Evolutionary conservation across 225 moss, liverwort and hornwort genomes (phyloP).

Genomic region (Polytrichum commune): DNA sequence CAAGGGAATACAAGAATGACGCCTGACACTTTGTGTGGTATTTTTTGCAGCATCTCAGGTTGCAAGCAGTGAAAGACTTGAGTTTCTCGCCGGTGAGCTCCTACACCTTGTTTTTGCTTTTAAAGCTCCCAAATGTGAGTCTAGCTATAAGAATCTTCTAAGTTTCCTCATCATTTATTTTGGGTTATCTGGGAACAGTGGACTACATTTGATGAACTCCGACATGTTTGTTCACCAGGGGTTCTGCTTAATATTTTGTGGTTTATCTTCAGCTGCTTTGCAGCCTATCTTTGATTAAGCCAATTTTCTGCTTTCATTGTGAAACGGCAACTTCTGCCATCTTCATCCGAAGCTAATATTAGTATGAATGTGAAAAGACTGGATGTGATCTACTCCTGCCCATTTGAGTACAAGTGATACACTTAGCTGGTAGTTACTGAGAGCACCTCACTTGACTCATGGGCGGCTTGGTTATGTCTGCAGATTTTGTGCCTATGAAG

Average conservation of each 20-base stretch:
- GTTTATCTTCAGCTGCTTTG: background rate
- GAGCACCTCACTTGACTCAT: background rate
- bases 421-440: background rate
- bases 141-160: no score
- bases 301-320: background rate
- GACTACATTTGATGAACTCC: background rate
- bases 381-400: background rate
- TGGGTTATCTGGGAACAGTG: no score
- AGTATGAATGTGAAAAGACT: background rate
- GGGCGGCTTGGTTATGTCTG: constrained; percentile 8
- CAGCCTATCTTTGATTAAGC: background rate
- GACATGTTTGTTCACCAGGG: background rate
- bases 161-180: no score
- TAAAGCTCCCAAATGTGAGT: background rate
- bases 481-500: constrained; percentile 55
- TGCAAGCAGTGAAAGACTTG: constrained; percentile 56
- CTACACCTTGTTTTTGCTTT: background rate
- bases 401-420: background rate
- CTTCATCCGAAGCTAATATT: background rate
- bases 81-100: constrained; percentile 60
- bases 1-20: constrained; percentile 2
- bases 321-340: background rate
- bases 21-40: no score
- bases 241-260: background rate
- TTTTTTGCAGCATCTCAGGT: constrained; percentile 62